Conservation (phyloP, 805 yeast species). For the Ogataea sp. region DNA sequence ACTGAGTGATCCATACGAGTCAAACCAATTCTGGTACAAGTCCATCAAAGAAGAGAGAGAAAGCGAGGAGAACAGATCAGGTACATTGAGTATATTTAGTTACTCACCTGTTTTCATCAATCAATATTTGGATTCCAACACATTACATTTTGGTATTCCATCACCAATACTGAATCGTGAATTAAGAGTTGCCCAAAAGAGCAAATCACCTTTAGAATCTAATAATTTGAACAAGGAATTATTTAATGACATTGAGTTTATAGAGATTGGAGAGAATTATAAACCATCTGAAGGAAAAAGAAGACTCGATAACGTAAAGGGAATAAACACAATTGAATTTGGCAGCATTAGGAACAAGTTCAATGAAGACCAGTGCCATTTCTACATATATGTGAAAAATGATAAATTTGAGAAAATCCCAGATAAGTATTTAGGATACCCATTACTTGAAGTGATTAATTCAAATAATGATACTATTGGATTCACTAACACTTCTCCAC, state of each 20-base stretch:
- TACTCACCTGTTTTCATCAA: neutral
- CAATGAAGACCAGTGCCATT: conserved; percentile 14
- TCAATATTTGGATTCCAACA: neutral
- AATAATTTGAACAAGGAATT: conserved; percentile 10
- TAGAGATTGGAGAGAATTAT: conserved; percentile 17
- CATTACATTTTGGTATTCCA: conserved; percentile 12
- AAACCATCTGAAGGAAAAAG: neutral
- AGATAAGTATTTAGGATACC: conserved; percentile 15
- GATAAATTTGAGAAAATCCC: conserved; percentile 12
- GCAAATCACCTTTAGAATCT: conserved; percentile 11
- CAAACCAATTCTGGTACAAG: conserved; percentile 13
- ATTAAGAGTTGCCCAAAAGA: conserved; percentile 19
- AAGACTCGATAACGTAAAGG: neutral
- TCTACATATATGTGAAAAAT: conserved; percentile 20
- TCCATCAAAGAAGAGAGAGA: conserved; percentile 6
- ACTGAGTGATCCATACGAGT: conserved; percentile 22
- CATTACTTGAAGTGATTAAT: conserved; percentile 15
- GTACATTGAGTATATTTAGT: conserved; percentile 1
- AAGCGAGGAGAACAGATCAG: conserved; percentile 4
- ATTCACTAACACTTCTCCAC: too few species aligned
- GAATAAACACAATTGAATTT: conserved; percentile 4
- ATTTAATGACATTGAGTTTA: conserved; percentile 22
- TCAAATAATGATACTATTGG: conserved; percentile 1
- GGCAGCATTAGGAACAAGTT: neutral
- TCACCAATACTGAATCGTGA: conserved; percentile 23